A percentile compares a stretch with the other conserved stretches of the same genome.
Conservation (phyloP, 768 basidiomycete genomes). For the Nidularia pulvinata region DNA sequence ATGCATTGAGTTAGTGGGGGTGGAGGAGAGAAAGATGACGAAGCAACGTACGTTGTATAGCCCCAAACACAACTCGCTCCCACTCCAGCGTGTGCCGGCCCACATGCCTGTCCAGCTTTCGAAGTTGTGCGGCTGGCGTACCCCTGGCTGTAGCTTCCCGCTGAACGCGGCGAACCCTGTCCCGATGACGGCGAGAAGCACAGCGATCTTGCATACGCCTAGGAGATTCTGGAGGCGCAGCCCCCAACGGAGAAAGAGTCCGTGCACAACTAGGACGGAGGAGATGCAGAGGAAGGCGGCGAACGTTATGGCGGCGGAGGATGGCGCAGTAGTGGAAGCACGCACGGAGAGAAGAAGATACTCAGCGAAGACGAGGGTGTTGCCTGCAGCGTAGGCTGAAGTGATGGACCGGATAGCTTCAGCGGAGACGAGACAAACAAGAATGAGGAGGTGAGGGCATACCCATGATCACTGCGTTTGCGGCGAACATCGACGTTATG, state of each 20-base stretch:
- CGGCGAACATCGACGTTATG: conserved; percentile 47
- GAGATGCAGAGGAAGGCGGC: conserved; percentile 21
- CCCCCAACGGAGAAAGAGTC: conserved; percentile 42
- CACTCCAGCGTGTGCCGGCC: not conserved
- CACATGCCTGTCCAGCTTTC: not conserved
- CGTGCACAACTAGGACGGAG: conserved; percentile 23
- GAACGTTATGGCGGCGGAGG: conserved; percentile 16
- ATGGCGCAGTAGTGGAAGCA: conserved; percentile 7
- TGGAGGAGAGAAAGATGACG: not conserved
- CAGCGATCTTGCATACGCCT: conserved; percentile 47
- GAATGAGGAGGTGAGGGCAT: not conserved
- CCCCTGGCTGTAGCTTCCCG: conserved; percentile 14
- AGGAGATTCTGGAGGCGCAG: conserved; percentile 51
- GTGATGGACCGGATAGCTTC: not conserved
- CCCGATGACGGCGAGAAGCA: conserved; percentile 44
- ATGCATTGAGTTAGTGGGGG: not conserved
- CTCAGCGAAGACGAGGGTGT: conserved; percentile 51
- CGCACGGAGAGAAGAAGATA: conserved; percentile 17
- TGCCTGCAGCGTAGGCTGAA: conserved; percentile 26
- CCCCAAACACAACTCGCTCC: conserved; percentile 26
- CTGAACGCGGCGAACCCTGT: conserved; percentile 47
- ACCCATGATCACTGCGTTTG: conserved; percentile 45
- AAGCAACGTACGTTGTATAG: conserved; percentile 32
- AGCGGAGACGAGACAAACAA: not conserved
- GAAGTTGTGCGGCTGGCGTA: not conserved